A percentile compares a stretch with the other conserved stretches of the same genome.
phyloP scores from a whole-genome alignment of 75 land plant genomes.

The Picea sitchensis region DNA sequence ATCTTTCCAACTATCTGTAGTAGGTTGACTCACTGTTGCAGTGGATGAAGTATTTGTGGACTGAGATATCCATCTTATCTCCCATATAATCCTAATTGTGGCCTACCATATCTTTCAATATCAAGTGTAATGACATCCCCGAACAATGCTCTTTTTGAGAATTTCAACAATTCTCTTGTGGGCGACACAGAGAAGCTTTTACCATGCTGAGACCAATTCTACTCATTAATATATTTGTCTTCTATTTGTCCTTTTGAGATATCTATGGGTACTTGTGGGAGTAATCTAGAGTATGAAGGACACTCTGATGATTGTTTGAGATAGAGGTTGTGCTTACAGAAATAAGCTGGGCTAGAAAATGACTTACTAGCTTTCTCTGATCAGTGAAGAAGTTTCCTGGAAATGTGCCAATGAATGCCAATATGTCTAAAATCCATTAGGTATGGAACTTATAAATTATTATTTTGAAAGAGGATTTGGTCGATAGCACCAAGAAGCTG shows the following conservation, averaged over 20 bases:
- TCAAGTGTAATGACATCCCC: too few species aligned
- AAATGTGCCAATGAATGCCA: not conserved
- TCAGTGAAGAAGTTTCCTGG: not conserved
- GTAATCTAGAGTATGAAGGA: not conserved
- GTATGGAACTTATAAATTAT: not conserved
- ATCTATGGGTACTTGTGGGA: not conserved
- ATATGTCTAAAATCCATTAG: not conserved
- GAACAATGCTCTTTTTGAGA: not conserved
- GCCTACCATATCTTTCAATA: not conserved
- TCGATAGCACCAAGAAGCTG: too few species aligned
- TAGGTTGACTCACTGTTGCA: constrained; percentile 43
- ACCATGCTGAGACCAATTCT: too few species aligned
- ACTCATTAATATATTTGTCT: too few species aligned
- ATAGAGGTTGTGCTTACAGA: not conserved
- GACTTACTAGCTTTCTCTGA: too few species aligned
- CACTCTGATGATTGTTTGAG: not conserved
- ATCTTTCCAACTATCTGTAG: constrained; percentile 25
- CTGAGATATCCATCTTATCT: constrained; percentile 15
- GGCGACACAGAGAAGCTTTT: not conserved
- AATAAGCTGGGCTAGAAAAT: too few species aligned
- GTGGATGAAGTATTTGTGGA: constrained; percentile 28
- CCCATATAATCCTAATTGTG: constrained; percentile 3
- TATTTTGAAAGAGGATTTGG: too few species aligned
- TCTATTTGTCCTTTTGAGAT: not conserved
- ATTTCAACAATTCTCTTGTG: not conserved